Evolutionary conservation across 257 asterid genomes (phyloP).

Genomic region (Nicotiana noctiflora): DNA sequence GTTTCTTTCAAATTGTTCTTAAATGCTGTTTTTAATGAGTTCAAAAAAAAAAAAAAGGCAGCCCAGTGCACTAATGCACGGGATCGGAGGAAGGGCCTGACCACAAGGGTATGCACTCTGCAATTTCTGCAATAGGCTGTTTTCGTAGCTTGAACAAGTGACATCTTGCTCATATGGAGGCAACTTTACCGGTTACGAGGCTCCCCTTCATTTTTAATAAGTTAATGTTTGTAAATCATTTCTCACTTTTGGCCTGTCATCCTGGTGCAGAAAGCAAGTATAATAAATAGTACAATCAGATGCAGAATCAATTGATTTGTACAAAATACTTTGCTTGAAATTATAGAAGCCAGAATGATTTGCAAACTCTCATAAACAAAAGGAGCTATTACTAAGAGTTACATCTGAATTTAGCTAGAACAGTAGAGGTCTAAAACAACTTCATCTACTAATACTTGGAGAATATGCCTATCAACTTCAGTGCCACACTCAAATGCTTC

Average conservation of each 20-base stretch:
- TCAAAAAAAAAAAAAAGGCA: no score
- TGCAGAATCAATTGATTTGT: background rate
- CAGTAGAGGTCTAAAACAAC: constrained; percentile 45
- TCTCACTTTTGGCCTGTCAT: no score
- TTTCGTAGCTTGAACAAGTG: no score
- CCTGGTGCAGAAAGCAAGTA: background rate
- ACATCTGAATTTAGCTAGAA: background rate
- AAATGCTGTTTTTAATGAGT: background rate
- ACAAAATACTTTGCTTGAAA: background rate
- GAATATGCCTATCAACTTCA: constrained; percentile 43
- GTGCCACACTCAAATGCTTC: constrained; percentile 55
- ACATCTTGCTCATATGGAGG: no score
- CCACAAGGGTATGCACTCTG: no score
- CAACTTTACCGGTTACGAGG: no score
- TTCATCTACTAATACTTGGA: constrained; percentile 66
- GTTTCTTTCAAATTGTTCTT: background rate
- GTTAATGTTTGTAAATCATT: no score
- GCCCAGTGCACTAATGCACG: no score
- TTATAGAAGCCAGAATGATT: background rate
- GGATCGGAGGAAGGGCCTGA: no score
- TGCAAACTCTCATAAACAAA: background rate
- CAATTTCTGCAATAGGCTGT: no score
- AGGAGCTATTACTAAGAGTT: background rate
- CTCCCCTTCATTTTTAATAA: no score
- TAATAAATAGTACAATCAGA: background rate